Evolutionary conservation across 345 rosid genomes (phyloP).

Genomic region (Cardamine chenopodiifolia): DNA sequence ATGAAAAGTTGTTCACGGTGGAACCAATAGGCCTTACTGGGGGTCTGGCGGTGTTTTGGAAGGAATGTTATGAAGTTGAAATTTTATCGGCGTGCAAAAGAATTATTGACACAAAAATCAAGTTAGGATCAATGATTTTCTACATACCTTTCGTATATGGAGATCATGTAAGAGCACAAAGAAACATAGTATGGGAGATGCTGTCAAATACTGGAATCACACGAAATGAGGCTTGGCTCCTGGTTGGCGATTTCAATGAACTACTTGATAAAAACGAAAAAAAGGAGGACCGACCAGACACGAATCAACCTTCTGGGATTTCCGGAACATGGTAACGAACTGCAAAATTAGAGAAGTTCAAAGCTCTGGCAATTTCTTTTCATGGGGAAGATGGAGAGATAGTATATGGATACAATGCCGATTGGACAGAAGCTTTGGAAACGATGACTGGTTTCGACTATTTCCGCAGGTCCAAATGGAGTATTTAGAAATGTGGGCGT

Average conservation of each 20-base stretch:
- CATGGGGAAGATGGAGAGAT: background rate
- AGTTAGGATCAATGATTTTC: too few species aligned
- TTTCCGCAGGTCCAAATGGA: background rate
- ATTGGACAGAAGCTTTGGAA: background rate
- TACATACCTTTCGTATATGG: too few species aligned
- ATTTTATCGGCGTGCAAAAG: too few species aligned
- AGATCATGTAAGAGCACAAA: too few species aligned
- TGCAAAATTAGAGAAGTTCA: background rate
- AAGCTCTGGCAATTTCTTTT: background rate
- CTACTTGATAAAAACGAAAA: background rate
- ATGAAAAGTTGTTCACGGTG: too few species aligned
- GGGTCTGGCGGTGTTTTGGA: too few species aligned
- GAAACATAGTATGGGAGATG: too few species aligned
- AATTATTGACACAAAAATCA: too few species aligned
- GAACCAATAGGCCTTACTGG: too few species aligned
- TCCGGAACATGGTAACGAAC: background rate
- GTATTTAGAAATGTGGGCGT: background rate
- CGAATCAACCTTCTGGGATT: background rate
- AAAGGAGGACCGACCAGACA: background rate
- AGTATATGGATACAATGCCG: too few species aligned
- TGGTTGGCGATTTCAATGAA: background rate
- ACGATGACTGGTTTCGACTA: background rate
- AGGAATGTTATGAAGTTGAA: too few species aligned
- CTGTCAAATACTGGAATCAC: too few species aligned
- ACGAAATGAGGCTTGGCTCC: background rate